phyloP scores from a whole-genome alignment of 331 rosid genomes.

The Acacia pycnantha region DNA sequence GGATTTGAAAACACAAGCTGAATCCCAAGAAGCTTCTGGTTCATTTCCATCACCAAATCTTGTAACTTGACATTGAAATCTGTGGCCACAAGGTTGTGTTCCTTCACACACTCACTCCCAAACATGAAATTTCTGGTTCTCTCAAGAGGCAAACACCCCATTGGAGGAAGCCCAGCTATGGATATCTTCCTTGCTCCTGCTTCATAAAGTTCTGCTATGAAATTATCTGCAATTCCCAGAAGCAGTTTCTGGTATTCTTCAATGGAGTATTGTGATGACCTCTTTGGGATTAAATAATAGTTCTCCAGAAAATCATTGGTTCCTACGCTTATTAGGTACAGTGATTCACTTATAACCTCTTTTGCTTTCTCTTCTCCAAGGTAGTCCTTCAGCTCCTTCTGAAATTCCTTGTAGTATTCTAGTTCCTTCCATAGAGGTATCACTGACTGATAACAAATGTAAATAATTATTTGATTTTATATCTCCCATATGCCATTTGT shows the following conservation, averaged over 20 bases:
- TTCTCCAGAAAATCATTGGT: constrained; percentile 28
- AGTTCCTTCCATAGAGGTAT: constrained; percentile 32
- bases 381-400: not conserved
- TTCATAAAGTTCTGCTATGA: constrained; percentile 12
- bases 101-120: constrained; percentile 21
- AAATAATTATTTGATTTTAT: not conserved
- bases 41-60: not conserved
- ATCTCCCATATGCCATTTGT: not conserved
- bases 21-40: not conserved
- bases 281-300: not conserved
- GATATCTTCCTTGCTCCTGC: constrained; percentile 18
- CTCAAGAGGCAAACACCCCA: constrained; percentile 33
- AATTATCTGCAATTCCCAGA: constrained; percentile 3
- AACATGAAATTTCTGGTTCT: constrained; percentile 13
- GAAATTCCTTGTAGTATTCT: constrained; percentile 25
- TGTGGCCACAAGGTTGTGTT: constrained; percentile 5
- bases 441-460: constrained; percentile 14
- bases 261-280: constrained; percentile 14
- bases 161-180: constrained; percentile 26
- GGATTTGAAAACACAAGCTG: constrained; percentile 2
- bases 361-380: constrained; percentile 13
- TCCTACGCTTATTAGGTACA: constrained; percentile 21
- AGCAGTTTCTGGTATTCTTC: constrained; percentile 20
- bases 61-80: constrained; percentile 17
- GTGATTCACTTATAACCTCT: constrained; percentile 8